A percentile compares a stretch with the other conserved stretches of the same genome.
These are phyloP conservation scores for Pseudocercospora musae DNA, from an alignment of 2,329 filamentous ascomycete genomes.

Conservation along the genomic window DNA sequence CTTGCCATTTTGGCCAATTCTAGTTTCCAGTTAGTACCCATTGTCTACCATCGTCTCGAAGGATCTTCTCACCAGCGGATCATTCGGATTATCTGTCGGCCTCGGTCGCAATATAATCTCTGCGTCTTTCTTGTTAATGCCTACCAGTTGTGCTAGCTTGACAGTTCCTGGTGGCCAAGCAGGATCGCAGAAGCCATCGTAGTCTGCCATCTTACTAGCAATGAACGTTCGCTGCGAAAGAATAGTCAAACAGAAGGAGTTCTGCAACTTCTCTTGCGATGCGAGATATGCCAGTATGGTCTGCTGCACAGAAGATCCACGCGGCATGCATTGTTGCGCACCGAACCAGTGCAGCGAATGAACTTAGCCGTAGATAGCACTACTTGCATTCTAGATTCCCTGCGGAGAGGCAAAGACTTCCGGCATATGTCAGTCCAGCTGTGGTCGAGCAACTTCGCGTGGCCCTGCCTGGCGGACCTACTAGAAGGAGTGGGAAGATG, in stretches of 20 bases:
- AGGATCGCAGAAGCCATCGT: constrained; percentile 28
- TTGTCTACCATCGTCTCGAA: background rate
- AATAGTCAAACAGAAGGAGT: background rate
- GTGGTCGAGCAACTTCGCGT: too few species aligned
- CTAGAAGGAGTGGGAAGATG: too few species aligned
- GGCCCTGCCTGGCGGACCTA: too few species aligned
- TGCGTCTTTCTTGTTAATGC: constrained; percentile 18
- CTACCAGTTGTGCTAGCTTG: constrained; percentile 24
- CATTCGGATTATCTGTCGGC: constrained; percentile 39
- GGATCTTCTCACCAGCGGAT: constrained; percentile 33
- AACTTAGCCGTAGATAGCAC: background rate
- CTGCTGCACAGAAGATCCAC: background rate
- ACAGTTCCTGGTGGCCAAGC: constrained; percentile 31
- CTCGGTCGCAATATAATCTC: constrained; percentile 38
- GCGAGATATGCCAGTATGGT: background rate
- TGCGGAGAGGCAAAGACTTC: too few species aligned
- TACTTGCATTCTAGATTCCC: background rate
- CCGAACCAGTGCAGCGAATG: background rate
- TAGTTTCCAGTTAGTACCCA: constrained; percentile 12
- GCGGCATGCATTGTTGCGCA: background rate
- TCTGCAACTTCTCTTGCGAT: background rate
- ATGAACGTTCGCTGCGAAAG: too few species aligned
- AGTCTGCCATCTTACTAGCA: constrained; percentile 1
- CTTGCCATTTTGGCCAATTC: constrained; percentile 46
- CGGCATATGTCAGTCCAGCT: too few species aligned